Base-by-base conservation (phyloP, 2,329 filamentous ascomycete species). In the Colletotrichum tabaci region DNA sequence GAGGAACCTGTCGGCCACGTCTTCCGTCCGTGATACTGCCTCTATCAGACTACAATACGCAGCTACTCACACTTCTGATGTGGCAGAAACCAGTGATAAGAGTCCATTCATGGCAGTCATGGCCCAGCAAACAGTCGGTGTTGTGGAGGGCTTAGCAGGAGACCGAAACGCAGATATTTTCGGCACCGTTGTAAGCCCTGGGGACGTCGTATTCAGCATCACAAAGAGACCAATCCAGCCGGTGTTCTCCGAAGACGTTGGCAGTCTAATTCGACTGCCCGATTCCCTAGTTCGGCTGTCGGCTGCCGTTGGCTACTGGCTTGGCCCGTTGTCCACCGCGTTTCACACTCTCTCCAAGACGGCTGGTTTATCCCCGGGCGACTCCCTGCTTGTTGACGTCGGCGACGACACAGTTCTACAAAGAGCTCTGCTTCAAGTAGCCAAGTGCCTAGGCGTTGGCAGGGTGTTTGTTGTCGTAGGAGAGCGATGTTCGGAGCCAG, bases 321-420 rank as follows among this genome's bases (percentile, higher is more conserved):
- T 63, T 23, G 47, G n/a, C 16, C 49, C 61, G 21, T 18, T 63
- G 18, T 63, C 38, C 8, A 30, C 49, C 0, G 61, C 61, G 12
- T 46, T 13, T 55, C 44, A 44, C 38, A n/a, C 46, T 8, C 49
- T 63, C 21, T 63, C 49, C 7, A 38, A 53, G 21, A 18, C 30
- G 3, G 61, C 30, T 44, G 8, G 8, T 9, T 18, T 55, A 5
- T 63, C 61, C 10, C 13, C 35, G 1, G 61, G 38, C 8, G 47
- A 63, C 35, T 26, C 35, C 2, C 12, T 63, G 10, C 30, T 63
- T 21, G 30, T 63, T 23, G 61, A 63, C 23, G 49, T 63, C 35
- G 61, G 61, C 13, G 26, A 46, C 5, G 38, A 46, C 21, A 8
- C 4, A 16, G 21, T 42, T 23, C 38, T 63, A 26, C 49, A 55